Percentiles rank a stretch among this genome's conserved stretches.
These are phyloP conservation scores for Soucietia sequanensis DNA, from an alignment of 805 yeast species.

Conservation along the genomic window DNA sequence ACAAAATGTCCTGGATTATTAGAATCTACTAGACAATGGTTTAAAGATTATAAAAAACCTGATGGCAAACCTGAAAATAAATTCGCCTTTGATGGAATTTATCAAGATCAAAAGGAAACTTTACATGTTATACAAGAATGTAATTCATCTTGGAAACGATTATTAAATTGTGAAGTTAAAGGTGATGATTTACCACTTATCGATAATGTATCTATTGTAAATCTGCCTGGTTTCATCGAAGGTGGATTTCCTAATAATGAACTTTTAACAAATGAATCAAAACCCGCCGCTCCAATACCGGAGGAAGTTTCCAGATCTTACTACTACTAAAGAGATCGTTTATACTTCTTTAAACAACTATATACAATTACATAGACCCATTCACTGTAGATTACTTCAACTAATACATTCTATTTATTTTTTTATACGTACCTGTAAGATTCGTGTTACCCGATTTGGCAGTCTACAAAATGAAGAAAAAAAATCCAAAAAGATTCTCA, in stretches of 20 bases:
- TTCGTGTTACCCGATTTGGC: too few relatives aligned
- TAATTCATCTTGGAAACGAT: slow-evolving; percentile 76
- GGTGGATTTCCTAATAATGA: slow-evolving; percentile 3
- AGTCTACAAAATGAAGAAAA: too few relatives aligned
- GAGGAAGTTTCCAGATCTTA: too few relatives aligned
- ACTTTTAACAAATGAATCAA: slow-evolving; percentile 4
- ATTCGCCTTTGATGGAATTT: slow-evolving; percentile 95
- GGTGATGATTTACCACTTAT: slow-evolving; percentile 14
- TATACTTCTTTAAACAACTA: too few relatives aligned
- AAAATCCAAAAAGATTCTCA: too few relatives aligned
- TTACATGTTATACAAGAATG: slow-evolving; percentile 81
- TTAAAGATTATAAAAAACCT: slow-evolving; percentile 95
- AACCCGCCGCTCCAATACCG: slow-evolving; percentile 13
- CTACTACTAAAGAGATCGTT: too few relatives aligned
- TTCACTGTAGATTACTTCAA: too few relatives aligned
- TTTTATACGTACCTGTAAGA: too few relatives aligned
- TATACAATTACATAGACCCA: too few relatives aligned
- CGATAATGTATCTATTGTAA: slow-evolving; percentile 19
- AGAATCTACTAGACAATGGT: slow-evolving; percentile 96
- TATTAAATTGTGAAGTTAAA: slow-evolving; percentile 59
- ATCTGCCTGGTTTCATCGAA: slow-evolving; percentile 8
- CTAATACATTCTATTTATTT: too few relatives aligned
- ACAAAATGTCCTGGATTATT: slow-evolving; percentile 87
- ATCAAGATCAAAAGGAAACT: slow-evolving; percentile 84
- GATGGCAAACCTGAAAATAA: slow-evolving; percentile 97